Percentiles rank a stretch among this genome's conserved stretches.
phyloP scores from a whole-genome alignment of 192 early-diverging fungal genomes.

The Coemansia javaensis region DNA sequence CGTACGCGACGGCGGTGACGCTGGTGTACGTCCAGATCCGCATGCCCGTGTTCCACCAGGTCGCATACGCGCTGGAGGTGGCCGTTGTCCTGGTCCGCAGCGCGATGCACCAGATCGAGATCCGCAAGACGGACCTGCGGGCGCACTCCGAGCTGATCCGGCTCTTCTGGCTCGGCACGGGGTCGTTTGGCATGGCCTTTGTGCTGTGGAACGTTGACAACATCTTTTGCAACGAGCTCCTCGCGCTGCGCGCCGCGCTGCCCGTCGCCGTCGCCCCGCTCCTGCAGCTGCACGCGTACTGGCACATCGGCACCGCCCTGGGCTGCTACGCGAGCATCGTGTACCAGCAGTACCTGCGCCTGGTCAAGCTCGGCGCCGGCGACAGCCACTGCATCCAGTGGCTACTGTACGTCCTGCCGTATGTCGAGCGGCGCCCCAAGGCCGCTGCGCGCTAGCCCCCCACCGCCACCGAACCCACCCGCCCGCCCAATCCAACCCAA shows the following conservation, averaged over 20 bases:
- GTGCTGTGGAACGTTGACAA: conserved; percentile 80
- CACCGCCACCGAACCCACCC: too few relatives aligned
- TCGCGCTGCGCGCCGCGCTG: conserved; percentile 44
- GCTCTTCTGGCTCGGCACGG: conserved; percentile 31
- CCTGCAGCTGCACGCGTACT: conserved; percentile 62
- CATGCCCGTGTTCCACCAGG: conserved; percentile 69
- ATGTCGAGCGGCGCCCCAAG: conserved; percentile 24
- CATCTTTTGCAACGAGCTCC: conserved; percentile 58
- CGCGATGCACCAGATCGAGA: conserved; percentile 35
- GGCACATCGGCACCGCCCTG: conserved; percentile 61
- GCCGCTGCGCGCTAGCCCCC: too few relatives aligned
- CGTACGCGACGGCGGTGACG: conserved; percentile 54
- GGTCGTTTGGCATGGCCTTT: conserved; percentile 54
- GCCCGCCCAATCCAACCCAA: too few relatives aligned
- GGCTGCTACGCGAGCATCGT: conserved; percentile 56
- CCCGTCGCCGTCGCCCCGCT: conserved; percentile 52
- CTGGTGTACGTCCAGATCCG: conserved; percentile 60
- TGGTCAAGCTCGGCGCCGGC: conserved; percentile 45
- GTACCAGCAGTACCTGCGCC: conserved; percentile 54
- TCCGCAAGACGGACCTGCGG: conserved; percentile 34
- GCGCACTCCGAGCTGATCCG: conserved; percentile 36
- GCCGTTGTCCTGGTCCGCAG: conserved; percentile 49
- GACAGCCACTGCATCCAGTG: conserved; percentile 36
- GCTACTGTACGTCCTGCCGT: conserved; percentile 38
- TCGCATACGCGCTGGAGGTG: conserved; percentile 56